Evolutionary conservation across 2,329 filamentous ascomycete genomes (phyloP).

Genomic region (Pseudogymnoascus sp.): DNA sequence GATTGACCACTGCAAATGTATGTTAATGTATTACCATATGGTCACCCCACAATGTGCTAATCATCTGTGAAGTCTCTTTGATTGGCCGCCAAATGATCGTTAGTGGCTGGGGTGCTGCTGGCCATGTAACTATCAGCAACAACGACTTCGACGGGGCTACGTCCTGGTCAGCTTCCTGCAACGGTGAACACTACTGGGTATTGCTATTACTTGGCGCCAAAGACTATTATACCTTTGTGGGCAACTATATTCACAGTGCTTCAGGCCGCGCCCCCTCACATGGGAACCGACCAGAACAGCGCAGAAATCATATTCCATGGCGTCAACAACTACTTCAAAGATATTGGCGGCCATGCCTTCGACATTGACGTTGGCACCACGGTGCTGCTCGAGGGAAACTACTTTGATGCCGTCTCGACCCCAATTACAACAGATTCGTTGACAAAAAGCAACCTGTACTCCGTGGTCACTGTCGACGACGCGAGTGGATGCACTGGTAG

Average conservation of each 20-base stretch:
- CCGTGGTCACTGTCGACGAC: neutral
- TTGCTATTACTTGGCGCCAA: constrained; percentile 33
- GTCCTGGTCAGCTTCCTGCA: constrained; percentile 34
- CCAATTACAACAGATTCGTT: constrained; percentile 17
- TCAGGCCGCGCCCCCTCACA: constrained; percentile 36
- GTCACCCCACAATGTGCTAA: constrained; percentile 4
- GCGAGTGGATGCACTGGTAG: neutral
- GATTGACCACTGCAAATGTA: constrained; percentile 32
- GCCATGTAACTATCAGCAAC: constrained; percentile 38
- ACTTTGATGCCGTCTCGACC: constrained; percentile 34
- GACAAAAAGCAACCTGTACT: neutral
- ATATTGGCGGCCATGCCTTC: constrained; percentile 37
- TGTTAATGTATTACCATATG: neutral
- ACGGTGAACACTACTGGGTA: constrained; percentile 40
- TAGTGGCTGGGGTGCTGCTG: constrained; percentile 26
- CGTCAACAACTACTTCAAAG: constrained; percentile 36
- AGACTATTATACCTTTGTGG: constrained; percentile 34
- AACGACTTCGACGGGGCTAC: constrained; percentile 37
- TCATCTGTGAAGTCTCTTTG: constrained; percentile 23
- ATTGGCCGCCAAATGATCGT: constrained; percentile 38
- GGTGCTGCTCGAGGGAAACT: constrained; percentile 37
- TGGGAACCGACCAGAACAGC: constrained; percentile 26
- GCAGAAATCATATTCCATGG: constrained; percentile 29
- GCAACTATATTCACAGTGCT: constrained; percentile 38
- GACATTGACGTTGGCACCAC: constrained; percentile 28